These are phyloP conservation scores for Aspergillus sclerotioniger DNA, from an alignment of 495 filamentous ascomycete genomes.

Conservation along the genomic window DNA sequence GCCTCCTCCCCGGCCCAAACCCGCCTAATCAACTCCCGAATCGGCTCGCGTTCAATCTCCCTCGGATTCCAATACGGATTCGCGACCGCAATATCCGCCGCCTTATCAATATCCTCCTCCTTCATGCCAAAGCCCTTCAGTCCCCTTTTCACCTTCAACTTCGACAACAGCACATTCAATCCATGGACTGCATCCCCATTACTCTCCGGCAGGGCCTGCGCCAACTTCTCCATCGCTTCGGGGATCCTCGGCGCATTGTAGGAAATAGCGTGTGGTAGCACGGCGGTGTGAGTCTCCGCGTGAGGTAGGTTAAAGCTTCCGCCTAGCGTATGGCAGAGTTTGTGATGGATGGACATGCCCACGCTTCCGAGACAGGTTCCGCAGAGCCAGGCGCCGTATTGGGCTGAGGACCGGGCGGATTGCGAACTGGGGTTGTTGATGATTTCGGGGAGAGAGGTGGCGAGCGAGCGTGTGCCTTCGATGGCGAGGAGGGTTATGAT, in stretches of 20 bases:
- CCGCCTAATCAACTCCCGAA: slow-evolving; percentile 62
- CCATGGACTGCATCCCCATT: slow-evolving; percentile 60
- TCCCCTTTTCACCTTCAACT: slow-evolving; percentile 56
- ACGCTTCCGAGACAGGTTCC: slow-evolving; percentile 62
- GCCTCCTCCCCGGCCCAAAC: slow-evolving; percentile 70
- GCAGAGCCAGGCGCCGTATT: slow-evolving; percentile 69
- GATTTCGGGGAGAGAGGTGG: slow-evolving; percentile 55
- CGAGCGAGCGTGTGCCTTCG: slow-evolving; percentile 55
- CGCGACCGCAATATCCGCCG: slow-evolving; percentile 60
- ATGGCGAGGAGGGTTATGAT: slow-evolving; percentile 57
- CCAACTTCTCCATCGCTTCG: slow-evolving; percentile 56
- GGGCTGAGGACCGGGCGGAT: slow-evolving; percentile 54
- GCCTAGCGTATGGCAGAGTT: slow-evolving; percentile 67
- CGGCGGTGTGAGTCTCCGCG: slow-evolving; percentile 67
- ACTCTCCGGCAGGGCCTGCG: slow-evolving; percentile 55
- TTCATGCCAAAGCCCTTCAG: slow-evolving; percentile 62
- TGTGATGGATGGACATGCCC: slow-evolving; percentile 70
- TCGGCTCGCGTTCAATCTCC: slow-evolving; percentile 51
- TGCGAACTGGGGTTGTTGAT: slow-evolving; percentile 46
- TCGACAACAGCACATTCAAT: slow-evolving; percentile 57
- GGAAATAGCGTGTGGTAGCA: slow-evolving; percentile 64
- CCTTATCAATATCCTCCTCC: slow-evolving; percentile 65
- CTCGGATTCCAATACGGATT: slow-evolving; percentile 68
- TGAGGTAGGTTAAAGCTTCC: slow-evolving; percentile 70
- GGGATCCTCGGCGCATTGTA: slow-evolving; percentile 67